Percentiles rank a stretch among this genome's conserved stretches.
Evolutionary conservation across 805 yeast genomes (phyloP).

Genomic region (Metschnikowia shivogae): DNA sequence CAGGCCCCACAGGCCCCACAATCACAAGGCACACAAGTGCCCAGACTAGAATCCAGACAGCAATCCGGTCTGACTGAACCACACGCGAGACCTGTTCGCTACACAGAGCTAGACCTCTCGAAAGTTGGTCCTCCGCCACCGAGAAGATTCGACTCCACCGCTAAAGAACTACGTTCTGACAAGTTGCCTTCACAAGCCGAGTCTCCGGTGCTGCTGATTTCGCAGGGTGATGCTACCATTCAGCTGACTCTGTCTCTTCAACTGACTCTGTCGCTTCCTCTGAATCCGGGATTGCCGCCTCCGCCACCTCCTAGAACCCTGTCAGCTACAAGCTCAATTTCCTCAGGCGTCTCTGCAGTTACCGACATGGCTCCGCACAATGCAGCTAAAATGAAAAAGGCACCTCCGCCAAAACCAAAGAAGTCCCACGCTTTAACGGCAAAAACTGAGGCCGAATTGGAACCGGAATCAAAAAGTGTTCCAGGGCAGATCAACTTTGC

Average conservation of each 20-base stretch:
- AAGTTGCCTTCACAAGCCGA: too few relatives aligned
- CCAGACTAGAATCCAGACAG: too few relatives aligned
- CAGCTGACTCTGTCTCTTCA: not conserved
- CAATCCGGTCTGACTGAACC: too few relatives aligned
- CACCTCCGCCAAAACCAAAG: constrained; percentile 43
- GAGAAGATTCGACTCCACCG: constrained; percentile 10
- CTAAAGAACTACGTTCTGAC: not conserved
- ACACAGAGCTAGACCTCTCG: constrained; percentile 31
- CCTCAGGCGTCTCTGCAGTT: not conserved
- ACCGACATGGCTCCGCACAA: not conserved
- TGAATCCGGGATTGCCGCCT: constrained; percentile 2
- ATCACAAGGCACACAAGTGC: not conserved
- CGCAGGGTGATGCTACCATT: not conserved
- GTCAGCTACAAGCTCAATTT: constrained; percentile 1
- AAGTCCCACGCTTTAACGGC: constrained; percentile 17
- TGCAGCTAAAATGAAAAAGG: constrained; percentile 20
- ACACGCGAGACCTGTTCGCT: constrained; percentile 11
- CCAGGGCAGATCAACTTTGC: constrained; percentile 24
- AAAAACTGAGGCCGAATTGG: constrained; percentile 3
- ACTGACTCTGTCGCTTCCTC: too few relatives aligned
- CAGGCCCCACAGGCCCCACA: not conserved
- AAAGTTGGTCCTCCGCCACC: constrained; percentile 49
- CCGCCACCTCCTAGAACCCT: constrained; percentile 8
- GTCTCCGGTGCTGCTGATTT: not conserved
- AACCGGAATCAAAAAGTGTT: not conserved